phyloP scores from a whole-genome alignment of 179 eudicot genomes.

The Sideroxylon spinosum region DNA sequence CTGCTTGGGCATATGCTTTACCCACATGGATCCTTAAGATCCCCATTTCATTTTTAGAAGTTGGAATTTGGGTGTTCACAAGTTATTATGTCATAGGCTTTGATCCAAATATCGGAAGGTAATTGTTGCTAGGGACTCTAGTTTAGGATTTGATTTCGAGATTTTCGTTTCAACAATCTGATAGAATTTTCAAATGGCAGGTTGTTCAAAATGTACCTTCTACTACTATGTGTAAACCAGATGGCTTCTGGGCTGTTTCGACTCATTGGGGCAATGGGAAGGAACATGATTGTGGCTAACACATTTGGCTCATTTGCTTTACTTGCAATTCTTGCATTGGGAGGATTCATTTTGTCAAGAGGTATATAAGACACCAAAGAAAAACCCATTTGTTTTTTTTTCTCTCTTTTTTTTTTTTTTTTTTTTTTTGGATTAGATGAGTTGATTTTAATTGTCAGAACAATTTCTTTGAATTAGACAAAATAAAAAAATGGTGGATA shows the following conservation, averaged over 20 bases:
- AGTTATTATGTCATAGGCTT: slow-evolving; percentile 45
- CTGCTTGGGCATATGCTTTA: slow-evolving; percentile 42
- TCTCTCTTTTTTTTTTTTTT: too few species aligned
- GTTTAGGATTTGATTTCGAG: neutral
- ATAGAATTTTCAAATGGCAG: slow-evolving; percentile 23
- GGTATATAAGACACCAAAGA: slow-evolving; percentile 23
- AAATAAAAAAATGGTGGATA: slow-evolving; percentile 50
- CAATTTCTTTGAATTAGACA: slow-evolving; percentile 22
- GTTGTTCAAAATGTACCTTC: slow-evolving; percentile 47
- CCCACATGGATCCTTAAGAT: slow-evolving; percentile 41
- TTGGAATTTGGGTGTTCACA: slow-evolving; percentile 25
- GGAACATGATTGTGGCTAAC: slow-evolving; percentile 63
- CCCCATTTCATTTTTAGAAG: slow-evolving; percentile 35
- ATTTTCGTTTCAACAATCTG: neutral
- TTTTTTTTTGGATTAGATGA: neutral
- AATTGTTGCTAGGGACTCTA: neutral
- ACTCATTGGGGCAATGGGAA: slow-evolving; percentile 53
- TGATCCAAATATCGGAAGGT: slow-evolving; percentile 41
- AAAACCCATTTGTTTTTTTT: too few species aligned
- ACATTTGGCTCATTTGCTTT: slow-evolving; percentile 62
- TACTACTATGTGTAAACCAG: slow-evolving; percentile 48
- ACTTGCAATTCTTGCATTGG: slow-evolving; percentile 51
- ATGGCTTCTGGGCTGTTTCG: slow-evolving; percentile 63
- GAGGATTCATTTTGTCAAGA: slow-evolving; percentile 68
- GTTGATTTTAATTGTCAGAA: neutral